A percentile compares a stretch with the other conserved stretches of the same genome.
Evolutionary conservation across 2,329 filamentous ascomycete species (phyloP).

Genomic region (Neopestalotiopsis clavispora): DNA sequence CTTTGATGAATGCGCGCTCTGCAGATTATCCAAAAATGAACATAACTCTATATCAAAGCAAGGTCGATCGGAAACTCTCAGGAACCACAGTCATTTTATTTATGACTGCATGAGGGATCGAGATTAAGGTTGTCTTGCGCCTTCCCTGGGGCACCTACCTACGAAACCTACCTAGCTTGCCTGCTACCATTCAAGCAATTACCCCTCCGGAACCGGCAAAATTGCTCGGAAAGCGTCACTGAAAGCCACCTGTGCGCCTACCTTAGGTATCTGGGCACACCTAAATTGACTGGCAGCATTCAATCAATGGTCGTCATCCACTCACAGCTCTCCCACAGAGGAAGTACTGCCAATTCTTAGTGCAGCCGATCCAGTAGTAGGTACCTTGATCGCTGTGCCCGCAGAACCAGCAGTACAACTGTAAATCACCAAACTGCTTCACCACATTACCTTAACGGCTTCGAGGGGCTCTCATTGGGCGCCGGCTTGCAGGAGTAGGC

Average conservation of each 20-base stretch:
- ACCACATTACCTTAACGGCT: background rate
- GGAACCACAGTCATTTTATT: too few relatives aligned
- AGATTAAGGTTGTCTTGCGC: too few relatives aligned
- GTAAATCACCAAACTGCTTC: constrained; percentile 2
- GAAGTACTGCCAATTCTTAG: background rate
- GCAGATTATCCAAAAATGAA: too few relatives aligned
- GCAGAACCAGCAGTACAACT: background rate
- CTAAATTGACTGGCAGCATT: background rate
- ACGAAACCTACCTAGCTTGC: background rate
- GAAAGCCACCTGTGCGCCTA: background rate
- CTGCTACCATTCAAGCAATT: background rate
- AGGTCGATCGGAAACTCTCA: too few relatives aligned
- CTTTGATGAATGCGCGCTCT: too few relatives aligned
- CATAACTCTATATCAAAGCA: too few relatives aligned
- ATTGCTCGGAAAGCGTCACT: constrained; percentile 5
- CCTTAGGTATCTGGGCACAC: background rate
- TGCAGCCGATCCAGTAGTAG: background rate
- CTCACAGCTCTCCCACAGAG: background rate
- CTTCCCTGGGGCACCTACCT: background rate
- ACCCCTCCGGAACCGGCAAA: constrained; percentile 17
- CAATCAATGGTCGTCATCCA: too few relatives aligned
- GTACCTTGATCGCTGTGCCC: too few relatives aligned
- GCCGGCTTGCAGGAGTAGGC: background rate
- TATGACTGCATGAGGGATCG: too few relatives aligned
- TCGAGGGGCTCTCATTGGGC: constrained; percentile 5